Evolutionary conservation across 331 rosid genomes (phyloP).

Genomic region (Quercus phellos): DNA sequence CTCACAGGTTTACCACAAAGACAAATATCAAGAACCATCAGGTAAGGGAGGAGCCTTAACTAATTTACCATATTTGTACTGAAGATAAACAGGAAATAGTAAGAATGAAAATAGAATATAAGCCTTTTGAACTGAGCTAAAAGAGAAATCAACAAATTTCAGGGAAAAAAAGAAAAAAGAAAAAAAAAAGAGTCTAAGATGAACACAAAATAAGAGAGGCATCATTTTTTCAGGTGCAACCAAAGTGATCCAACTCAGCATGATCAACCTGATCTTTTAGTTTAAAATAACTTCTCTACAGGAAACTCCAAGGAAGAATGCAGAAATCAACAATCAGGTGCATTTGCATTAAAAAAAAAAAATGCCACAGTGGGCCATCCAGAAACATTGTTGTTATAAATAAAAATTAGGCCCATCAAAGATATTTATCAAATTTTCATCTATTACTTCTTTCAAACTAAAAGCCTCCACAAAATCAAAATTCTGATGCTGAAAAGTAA

Average conservation of each 20-base stretch:
- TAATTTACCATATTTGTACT: conserved; percentile 8
- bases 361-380: background rate
- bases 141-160: no score
- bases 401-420: background rate
- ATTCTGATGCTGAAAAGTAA: conserved; percentile 19
- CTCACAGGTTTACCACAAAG: conserved; percentile 3
- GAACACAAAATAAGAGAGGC: no score
- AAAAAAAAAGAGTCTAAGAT: no score
- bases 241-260: background rate
- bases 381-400: background rate
- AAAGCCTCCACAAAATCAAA: conserved; percentile 11
- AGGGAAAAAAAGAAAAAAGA: no score
- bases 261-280: background rate
- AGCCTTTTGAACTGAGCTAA: no score
- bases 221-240: background rate
- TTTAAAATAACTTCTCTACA: background rate
- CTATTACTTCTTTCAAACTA: background rate
- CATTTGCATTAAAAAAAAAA: background rate
- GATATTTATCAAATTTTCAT: background rate
- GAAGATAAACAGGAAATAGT: conserved; percentile 16
- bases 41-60: background rate
- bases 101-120: background rate
- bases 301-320: background rate
- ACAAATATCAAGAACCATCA: conserved; percentile 8
- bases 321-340: background rate